Conservation (phyloP, 768 basidiomycete species). For the Clathrus columnatus region DNA sequence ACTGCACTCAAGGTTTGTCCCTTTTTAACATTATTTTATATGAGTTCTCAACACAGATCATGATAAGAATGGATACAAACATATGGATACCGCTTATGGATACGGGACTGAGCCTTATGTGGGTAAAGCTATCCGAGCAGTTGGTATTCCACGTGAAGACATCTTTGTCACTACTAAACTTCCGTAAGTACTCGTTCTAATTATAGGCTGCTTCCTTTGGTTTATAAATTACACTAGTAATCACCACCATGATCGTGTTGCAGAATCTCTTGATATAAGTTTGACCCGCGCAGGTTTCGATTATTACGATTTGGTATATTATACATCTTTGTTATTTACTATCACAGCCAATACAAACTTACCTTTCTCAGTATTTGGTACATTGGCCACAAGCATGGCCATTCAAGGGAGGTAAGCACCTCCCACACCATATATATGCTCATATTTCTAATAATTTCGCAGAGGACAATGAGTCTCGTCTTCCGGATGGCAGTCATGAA, state of each 20-base stretch:
- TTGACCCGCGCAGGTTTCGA: slow-evolving; percentile 22
- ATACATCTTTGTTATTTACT: background rate
- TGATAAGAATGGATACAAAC: background rate
- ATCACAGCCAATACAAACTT: background rate
- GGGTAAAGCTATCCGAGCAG: slow-evolving; percentile 13
- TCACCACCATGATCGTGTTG: slow-evolving; percentile 27
- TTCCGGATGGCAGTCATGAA: slow-evolving; percentile 27
- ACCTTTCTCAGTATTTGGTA: slow-evolving; percentile 33
- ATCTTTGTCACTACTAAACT: slow-evolving; percentile 47
- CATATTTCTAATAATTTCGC: background rate
- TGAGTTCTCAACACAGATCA: slow-evolving; percentile 16
- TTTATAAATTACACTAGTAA: slow-evolving; percentile 17
- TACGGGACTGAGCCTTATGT: slow-evolving; percentile 2
- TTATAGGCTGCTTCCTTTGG: background rate
- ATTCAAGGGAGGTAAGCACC: slow-evolving; percentile 23
- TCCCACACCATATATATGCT: background rate
- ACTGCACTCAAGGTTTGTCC: slow-evolving; percentile 20
- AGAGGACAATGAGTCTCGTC: slow-evolving; percentile 19
- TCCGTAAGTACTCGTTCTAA: slow-evolving; percentile 25
- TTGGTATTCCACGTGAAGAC: slow-evolving; percentile 35
- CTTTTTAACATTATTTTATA: slow-evolving; percentile 16
- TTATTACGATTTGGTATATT: slow-evolving; percentile 24
- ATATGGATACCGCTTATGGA: background rate
- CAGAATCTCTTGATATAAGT: slow-evolving; percentile 22
- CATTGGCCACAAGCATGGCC: slow-evolving; percentile 38